Conservation (phyloP, 306 rosid genomes). For the Carpinus fangiana region DNA sequence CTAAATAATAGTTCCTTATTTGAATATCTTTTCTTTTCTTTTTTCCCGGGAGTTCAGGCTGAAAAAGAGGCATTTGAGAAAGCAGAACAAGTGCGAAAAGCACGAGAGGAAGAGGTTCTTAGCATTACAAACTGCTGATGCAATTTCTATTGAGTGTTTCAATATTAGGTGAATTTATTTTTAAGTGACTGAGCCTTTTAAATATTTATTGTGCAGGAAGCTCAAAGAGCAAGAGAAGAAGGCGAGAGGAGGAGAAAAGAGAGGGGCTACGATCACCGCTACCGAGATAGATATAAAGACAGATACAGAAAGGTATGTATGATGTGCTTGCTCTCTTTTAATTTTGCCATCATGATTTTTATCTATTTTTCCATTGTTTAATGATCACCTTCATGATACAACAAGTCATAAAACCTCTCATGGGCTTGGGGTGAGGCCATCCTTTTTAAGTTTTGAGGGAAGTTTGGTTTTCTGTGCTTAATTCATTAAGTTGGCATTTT, state of each 20-base stretch:
- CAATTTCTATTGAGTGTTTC: conserved; percentile 9
- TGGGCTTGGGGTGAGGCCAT: not conserved
- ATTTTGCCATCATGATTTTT: not conserved
- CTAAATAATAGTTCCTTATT: conserved; percentile 16
- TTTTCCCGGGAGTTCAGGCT: conserved; percentile 38
- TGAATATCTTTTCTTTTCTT: not conserved
- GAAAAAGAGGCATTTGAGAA: conserved; percentile 88
- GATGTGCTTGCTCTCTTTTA: not conserved
- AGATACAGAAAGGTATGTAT: conserved; percentile 64
- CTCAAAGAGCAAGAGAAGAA: conserved; percentile 95
- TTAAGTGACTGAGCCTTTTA: conserved; percentile 22
- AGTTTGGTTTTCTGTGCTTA: not conserved
- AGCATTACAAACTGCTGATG: conserved; percentile 5
- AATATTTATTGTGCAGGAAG: conserved; percentile 62
- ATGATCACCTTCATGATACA: too few relatives aligned
- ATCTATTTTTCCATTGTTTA: too few relatives aligned
- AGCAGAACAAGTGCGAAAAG: conserved; percentile 82
- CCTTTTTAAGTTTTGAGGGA: not conserved
- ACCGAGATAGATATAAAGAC: conserved; percentile 71
- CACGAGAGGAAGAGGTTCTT: conserved; percentile 80
- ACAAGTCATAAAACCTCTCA: too few relatives aligned
- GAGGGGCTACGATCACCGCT: conserved; percentile 70
- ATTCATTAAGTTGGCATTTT: not conserved
- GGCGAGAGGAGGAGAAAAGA: conserved; percentile 87
- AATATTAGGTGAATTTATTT: conserved; percentile 10